These are phyloP conservation scores for Colletotrichum sp. DNA, from an alignment of 2,329 filamentous ascomycete genomes.

Conservation along the genomic window DNA sequence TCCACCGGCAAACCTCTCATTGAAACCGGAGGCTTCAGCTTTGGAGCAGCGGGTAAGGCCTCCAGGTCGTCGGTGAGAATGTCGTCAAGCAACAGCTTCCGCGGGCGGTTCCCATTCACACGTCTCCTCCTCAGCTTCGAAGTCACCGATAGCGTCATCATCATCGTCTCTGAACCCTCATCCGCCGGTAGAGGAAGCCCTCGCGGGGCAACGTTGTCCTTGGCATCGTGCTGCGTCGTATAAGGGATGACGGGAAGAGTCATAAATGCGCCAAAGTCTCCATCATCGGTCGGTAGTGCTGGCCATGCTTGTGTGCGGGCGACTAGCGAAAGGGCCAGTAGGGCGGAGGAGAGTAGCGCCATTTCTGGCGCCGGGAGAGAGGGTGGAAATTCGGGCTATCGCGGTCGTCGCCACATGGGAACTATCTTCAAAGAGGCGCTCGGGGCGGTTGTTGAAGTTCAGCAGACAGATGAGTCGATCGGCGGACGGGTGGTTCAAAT, in stretches of 20 bases:
- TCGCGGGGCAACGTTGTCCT: not conserved
- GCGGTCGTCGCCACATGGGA: constrained; percentile 20
- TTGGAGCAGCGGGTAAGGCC: not conserved
- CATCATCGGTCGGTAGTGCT: constrained; percentile 20
- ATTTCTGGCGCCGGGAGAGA: constrained; percentile 4
- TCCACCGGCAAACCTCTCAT: constrained; percentile 8
- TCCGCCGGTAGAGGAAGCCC: constrained; percentile 9
- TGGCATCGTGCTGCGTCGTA: not conserved
- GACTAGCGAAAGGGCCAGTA: constrained; percentile 19
- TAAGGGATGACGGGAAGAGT: constrained; percentile 21
- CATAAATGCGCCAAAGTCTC: not conserved
- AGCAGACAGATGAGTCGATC: not conserved
- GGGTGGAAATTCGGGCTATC: constrained; percentile 11
- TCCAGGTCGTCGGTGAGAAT: not conserved
- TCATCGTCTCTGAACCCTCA: not conserved
- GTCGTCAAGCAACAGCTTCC: constrained; percentile 6
- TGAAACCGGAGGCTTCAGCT: not conserved
- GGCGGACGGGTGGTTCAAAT: not conserved
- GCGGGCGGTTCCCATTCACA: not conserved
- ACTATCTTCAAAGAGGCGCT: not conserved
- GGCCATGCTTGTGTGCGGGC: constrained; percentile 15
- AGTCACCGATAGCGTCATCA: constrained; percentile 14
- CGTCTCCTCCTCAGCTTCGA: constrained; percentile 2
- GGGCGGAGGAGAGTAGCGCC: constrained; percentile 8
- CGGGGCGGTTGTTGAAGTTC: not conserved